A percentile compares a stretch with the other conserved stretches of the same genome.
Evolutionary conservation across 108 stramenopile genomes (phyloP).

Genomic region (Nannochloropsis salina): DNA sequence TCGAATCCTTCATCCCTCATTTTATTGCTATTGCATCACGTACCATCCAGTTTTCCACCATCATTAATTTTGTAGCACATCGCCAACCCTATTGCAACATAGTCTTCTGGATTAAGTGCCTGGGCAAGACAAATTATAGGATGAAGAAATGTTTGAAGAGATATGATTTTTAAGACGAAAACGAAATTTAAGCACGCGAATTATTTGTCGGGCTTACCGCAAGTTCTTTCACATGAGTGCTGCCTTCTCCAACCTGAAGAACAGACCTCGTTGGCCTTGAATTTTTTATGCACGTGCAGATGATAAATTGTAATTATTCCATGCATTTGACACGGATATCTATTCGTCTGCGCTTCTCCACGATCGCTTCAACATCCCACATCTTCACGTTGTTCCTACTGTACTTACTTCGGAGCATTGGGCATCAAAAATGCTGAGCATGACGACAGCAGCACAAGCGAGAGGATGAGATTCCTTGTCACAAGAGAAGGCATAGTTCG

Average conservation of each 20-base stretch:
- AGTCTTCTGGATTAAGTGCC: constrained; percentile 43
- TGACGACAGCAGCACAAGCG: neutral
- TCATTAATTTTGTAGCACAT: constrained; percentile 46
- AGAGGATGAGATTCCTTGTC: neutral
- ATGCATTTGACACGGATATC: no score
- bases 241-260: neutral
- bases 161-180: neutral
- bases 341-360: no score
- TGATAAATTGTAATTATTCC: no score
- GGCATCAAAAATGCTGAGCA: neutral
- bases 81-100: constrained; percentile 45
- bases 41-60: constrained; percentile 43
- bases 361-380: no score
- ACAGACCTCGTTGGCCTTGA: no score
- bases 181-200: no score
- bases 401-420: neutral
- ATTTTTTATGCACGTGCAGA: no score
- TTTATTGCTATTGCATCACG: neutral
- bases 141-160: neutral
- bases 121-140: neutral
- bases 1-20: no score
- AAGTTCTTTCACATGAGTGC: constrained; percentile 12
- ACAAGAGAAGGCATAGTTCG: neutral
- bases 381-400: no score
- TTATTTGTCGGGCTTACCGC: neutral